These are phyloP conservation scores for Kregervanrija delftensis DNA, from an alignment of 805 yeast species.

Conservation along the genomic window DNA sequence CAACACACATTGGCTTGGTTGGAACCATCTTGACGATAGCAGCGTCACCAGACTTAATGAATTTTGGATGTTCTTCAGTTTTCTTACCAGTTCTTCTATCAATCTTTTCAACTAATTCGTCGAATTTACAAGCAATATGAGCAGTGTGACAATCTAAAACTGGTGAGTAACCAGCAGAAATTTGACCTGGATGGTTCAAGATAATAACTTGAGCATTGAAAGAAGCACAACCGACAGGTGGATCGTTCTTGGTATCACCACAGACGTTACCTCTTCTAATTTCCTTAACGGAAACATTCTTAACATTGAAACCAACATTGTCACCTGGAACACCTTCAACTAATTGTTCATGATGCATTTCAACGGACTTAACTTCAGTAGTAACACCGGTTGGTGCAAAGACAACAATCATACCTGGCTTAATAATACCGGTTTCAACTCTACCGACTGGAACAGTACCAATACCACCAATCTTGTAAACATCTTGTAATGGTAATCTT, in stretches of 20 bases:
- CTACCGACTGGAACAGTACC: conserved; percentile 93
- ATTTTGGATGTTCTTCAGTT: conserved; percentile 84
- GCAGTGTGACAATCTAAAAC: conserved; percentile 91
- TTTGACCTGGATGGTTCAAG: conserved; percentile 90
- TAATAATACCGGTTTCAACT: conserved; percentile 88
- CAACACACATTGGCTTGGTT: conserved; percentile 90
- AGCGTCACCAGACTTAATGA: conserved; percentile 94
- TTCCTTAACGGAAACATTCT: conserved; percentile 85
- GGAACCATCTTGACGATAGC: conserved; percentile 88
- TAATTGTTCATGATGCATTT: conserved; percentile 81
- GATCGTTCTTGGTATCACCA: conserved; percentile 87
- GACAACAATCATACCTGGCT: conserved; percentile 71
- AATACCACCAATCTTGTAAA: conserved; percentile 89
- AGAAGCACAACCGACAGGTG: conserved; percentile 72
- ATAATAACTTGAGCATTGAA: conserved; percentile 74
- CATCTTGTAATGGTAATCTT: conserved; percentile 86
- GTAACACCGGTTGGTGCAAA: conserved; percentile 83
- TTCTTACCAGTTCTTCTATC: conserved; percentile 93
- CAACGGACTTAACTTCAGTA: conserved; percentile 86
- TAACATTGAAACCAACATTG: conserved; percentile 86
- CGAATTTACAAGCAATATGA: conserved; percentile 87
- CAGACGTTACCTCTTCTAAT: conserved; percentile 90
- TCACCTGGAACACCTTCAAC: conserved; percentile 84
- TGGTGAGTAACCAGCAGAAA: conserved; percentile 87
- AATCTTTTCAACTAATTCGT: conserved; percentile 74